Evolutionary conservation across 306 rosid genomes (phyloP).

Genomic region (Glycine latifolia): DNA sequence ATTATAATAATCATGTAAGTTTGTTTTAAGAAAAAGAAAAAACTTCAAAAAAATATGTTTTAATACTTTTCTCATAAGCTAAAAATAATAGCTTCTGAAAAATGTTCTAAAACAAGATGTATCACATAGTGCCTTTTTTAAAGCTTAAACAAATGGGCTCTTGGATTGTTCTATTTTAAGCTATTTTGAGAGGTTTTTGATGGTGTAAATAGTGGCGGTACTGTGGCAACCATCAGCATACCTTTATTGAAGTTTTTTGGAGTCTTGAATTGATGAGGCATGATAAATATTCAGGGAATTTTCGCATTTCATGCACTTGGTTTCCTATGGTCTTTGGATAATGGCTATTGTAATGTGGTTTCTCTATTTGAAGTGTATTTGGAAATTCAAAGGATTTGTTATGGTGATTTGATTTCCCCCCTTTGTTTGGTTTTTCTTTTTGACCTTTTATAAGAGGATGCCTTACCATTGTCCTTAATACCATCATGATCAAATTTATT

Average conservation of each 20-base stretch:
- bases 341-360: constrained; percentile 15
- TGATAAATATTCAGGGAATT: background rate
- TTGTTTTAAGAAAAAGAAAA: background rate
- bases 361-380: constrained; percentile 4
- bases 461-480: background rate
- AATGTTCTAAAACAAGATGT: background rate
- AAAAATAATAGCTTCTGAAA: background rate
- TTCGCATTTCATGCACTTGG: constrained; percentile 8
- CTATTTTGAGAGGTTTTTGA: constrained; percentile 28
- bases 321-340: constrained; percentile 36
- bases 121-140: background rate
- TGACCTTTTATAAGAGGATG: constrained; percentile 28
- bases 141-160: background rate
- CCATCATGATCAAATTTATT: constrained; percentile 4
- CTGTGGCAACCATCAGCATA: background rate
- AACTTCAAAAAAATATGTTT: background rate
- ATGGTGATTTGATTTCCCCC: constrained; percentile 12
- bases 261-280: constrained; percentile 1
- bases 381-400: constrained; percentile 24
- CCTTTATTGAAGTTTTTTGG: background rate
- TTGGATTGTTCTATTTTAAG: background rate
- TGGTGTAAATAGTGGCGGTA: background rate
- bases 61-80: background rate
- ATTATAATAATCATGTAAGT: background rate
- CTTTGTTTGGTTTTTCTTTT: background rate